Evolutionary conservation across 192 early-diverging fungal species (phyloP).

Genomic region (Allomyces arbusculus): DNA sequence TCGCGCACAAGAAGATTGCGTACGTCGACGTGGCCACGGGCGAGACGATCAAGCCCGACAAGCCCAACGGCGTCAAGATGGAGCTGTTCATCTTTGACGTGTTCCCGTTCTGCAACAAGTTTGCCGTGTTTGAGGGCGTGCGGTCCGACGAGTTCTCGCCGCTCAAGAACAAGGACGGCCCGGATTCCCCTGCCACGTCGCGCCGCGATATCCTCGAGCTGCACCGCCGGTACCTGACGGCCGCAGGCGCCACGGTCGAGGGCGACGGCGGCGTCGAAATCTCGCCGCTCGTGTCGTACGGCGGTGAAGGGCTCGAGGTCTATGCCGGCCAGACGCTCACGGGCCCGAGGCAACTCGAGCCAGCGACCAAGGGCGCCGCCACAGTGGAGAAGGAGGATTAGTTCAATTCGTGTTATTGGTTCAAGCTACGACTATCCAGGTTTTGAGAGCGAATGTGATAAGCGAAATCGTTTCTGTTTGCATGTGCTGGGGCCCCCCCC

Average conservation of each 20-base stretch:
- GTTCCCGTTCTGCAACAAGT: conserved; percentile 65
- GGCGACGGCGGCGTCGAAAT: conserved; percentile 51
- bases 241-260: conserved; percentile 57
- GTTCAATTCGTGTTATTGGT: too few relatives aligned
- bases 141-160: conserved; percentile 93
- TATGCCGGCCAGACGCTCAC: conserved; percentile 48
- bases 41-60: conserved; percentile 40
- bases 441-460: too few relatives aligned
- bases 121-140: conserved; percentile 84
- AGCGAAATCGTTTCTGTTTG: too few relatives aligned
- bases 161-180: conserved; percentile 86
- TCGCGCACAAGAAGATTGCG: conserved; percentile 97
- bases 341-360: conserved; percentile 26
- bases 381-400: too few relatives aligned
- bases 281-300: conserved; percentile 73
- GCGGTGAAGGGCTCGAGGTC: conserved; percentile 74
- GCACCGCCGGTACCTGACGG: conserved; percentile 65
- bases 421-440: too few relatives aligned
- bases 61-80: conserved; percentile 91
- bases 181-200: conserved; percentile 84
- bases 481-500: too few relatives aligned
- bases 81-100: conserved; percentile 99
- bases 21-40: conserved; percentile 60
- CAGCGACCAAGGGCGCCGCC: background rate
- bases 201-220: conserved; percentile 71